phyloP scores from a whole-genome alignment of 352 stramenopile species.

The Blastocystis sp. region DNA sequence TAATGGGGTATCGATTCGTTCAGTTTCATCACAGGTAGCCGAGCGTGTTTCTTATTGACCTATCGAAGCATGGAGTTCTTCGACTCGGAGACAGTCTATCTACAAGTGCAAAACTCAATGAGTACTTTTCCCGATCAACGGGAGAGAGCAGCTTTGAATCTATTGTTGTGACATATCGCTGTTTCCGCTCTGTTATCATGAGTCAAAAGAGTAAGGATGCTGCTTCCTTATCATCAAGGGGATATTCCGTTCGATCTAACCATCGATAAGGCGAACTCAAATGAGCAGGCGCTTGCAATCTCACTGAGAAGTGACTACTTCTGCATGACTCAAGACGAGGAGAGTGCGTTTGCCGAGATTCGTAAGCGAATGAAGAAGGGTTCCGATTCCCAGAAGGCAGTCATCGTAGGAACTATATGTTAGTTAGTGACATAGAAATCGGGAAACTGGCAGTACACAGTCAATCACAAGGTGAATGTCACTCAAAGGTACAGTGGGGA shows the following conservation, averaged over 20 bases:
- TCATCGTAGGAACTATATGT: background rate
- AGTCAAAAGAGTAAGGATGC: background rate
- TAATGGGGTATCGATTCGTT: background rate
- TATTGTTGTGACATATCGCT: background rate
- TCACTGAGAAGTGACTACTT: background rate
- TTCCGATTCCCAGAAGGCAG: background rate
- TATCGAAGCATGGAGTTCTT: background rate
- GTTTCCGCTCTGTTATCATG: background rate
- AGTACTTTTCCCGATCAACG: background rate
- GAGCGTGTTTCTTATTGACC: background rate
- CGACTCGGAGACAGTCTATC: background rate
- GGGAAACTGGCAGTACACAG: background rate
- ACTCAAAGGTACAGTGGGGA: background rate
- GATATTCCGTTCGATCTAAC: background rate
- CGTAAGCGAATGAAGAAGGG: background rate
- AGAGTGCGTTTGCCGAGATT: background rate
- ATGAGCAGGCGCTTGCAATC: background rate
- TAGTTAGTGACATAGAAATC: background rate
- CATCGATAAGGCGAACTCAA: background rate
- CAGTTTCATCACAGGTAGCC: background rate
- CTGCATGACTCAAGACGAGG: constrained; percentile 10
- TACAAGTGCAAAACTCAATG: background rate
- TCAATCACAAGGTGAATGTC: constrained; percentile 33
- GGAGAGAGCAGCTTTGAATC: background rate
- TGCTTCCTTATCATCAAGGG: background rate